Percentiles rank a stretch among this genome's conserved stretches.
phyloP scores from a whole-genome alignment of 2,329 filamentous ascomycete species.

The Arthrobotrys iridis region DNA sequence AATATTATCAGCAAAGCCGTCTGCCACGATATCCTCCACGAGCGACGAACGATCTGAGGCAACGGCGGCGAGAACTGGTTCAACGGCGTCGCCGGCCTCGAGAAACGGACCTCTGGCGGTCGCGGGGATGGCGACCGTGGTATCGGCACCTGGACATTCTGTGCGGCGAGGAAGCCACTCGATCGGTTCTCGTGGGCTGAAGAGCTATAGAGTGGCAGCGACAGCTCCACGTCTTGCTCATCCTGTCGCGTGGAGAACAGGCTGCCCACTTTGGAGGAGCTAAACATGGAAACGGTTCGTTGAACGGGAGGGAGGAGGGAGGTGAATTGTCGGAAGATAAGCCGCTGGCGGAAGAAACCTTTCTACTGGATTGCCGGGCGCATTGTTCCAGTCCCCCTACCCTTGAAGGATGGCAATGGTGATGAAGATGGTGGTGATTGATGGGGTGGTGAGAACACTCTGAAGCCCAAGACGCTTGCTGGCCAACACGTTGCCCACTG shows the following conservation, averaged over 20 bases:
- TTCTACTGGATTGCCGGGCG: slow-evolving; percentile 13
- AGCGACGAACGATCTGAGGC: slow-evolving; percentile 17
- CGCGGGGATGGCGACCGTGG: slow-evolving; percentile 40
- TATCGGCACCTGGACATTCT: slow-evolving; percentile 25
- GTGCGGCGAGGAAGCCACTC: slow-evolving; percentile 38
- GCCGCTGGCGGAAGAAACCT: slow-evolving; percentile 8
- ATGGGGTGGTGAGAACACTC: not conserved
- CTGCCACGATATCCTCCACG: slow-evolving; percentile 43
- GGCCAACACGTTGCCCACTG: slow-evolving; percentile 16
- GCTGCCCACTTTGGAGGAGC: slow-evolving; percentile 22
- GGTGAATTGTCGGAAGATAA: slow-evolving; percentile 1
- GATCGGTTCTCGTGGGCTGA: slow-evolving; percentile 39
- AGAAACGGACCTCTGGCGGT: slow-evolving; percentile 25
- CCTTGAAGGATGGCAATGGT: not conserved
- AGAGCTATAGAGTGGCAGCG: slow-evolving; percentile 36
- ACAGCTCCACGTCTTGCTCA: slow-evolving; percentile 44
- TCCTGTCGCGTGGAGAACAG: slow-evolving; percentile 39
- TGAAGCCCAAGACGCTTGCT: not conserved
- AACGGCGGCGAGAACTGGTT: slow-evolving; percentile 7
- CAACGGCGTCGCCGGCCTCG: slow-evolving; percentile 28
- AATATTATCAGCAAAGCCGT: slow-evolving; percentile 15
- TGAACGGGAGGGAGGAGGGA: not conserved
- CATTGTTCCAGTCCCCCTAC: slow-evolving; percentile 1
- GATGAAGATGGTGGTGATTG: not conserved
- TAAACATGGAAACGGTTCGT: slow-evolving; percentile 38